phyloP scores from a whole-genome alignment of 176 grass and related monocot genomes.

The Oryza meridionalis region DNA sequence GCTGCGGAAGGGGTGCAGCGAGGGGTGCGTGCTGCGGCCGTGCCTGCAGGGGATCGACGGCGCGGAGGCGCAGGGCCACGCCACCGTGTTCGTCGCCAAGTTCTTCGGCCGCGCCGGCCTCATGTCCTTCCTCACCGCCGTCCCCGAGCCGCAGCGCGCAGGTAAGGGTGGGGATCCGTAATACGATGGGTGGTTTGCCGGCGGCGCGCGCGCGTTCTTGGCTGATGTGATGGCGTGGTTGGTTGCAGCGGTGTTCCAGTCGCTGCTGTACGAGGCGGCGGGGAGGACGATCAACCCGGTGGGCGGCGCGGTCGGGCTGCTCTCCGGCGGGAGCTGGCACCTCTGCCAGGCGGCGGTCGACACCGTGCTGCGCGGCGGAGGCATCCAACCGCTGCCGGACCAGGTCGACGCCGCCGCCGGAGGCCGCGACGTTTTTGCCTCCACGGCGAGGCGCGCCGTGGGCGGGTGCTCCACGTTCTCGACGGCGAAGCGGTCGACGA shows the following conservation, averaged over 20 bases:
- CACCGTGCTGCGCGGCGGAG: constrained; percentile 79
- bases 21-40: constrained; percentile 81
- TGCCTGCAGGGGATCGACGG: constrained; percentile 89
- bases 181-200: too few species aligned
- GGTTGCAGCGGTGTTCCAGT: constrained; percentile 87
- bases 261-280: constrained; percentile 88
- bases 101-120: constrained; percentile 97
- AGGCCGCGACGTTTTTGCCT: constrained; percentile 14
- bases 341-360: constrained; percentile 86
- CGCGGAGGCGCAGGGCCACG: constrained; percentile 85
- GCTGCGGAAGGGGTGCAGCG: constrained; percentile 95
- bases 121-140: constrained; percentile 90
- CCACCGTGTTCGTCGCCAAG: constrained; percentile 97
- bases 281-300: constrained; percentile 98
- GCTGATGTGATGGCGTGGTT: not conserved
- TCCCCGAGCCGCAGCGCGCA: constrained; percentile 72
- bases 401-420: constrained; percentile 36
- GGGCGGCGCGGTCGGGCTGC: constrained; percentile 80
- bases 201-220: not conserved
- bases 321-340: constrained; percentile 81
- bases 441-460: constrained; percentile 24
- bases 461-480: constrained; percentile 62
- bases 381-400: constrained; percentile 53
- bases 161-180: not conserved
- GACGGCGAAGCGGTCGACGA: constrained; percentile 36